A percentile compares a stretch with the other conserved stretches of the same genome.
phyloP scores from a whole-genome alignment of 202 grass and related monocot genomes.

The Miscanthus sacchariflorus region DNA sequence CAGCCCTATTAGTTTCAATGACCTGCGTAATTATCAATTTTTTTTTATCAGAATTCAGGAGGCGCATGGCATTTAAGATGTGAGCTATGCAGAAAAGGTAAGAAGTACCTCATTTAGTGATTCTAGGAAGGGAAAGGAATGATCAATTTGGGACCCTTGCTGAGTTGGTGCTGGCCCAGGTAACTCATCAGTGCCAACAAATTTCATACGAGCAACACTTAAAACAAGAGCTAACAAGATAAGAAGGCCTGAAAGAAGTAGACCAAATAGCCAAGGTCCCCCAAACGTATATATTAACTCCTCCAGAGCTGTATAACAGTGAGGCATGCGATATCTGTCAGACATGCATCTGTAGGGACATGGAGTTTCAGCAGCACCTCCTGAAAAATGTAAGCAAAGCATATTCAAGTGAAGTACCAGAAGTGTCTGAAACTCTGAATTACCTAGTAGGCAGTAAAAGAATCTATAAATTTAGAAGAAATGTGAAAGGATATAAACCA shows the following conservation, averaged over 20 bases:
- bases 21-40: constrained; percentile 54
- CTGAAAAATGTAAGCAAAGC: constrained; percentile 53
- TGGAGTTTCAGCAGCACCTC: constrained; percentile 87
- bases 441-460: constrained; percentile 1
- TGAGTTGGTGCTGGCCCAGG: constrained; percentile 96
- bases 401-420: constrained; percentile 45
- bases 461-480: constrained; percentile 3
- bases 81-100: constrained; percentile 8
- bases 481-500: constrained; percentile 12
- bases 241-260: constrained; percentile 97
- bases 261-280: constrained; percentile 98
- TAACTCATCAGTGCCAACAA: constrained; percentile 95
- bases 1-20: constrained; percentile 94
- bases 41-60: constrained; percentile 43
- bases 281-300: constrained; percentile 99
- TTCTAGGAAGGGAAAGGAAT: constrained; percentile 98
- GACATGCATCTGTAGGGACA: constrained; percentile 94
- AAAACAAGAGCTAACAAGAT: constrained; percentile 93
- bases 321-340: constrained; percentile 99
- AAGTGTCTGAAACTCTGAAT: constrained; percentile 7
- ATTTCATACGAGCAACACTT: constrained; percentile 99
- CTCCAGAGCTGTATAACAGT: constrained; percentile 98
- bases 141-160: constrained; percentile 96
- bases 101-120: constrained; percentile 94
- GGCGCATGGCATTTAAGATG: constrained; percentile 28